These are phyloP conservation scores for Tulasnella sp. DNA, from an alignment of 768 basidiomycete species.

Conservation along the genomic window DNA sequence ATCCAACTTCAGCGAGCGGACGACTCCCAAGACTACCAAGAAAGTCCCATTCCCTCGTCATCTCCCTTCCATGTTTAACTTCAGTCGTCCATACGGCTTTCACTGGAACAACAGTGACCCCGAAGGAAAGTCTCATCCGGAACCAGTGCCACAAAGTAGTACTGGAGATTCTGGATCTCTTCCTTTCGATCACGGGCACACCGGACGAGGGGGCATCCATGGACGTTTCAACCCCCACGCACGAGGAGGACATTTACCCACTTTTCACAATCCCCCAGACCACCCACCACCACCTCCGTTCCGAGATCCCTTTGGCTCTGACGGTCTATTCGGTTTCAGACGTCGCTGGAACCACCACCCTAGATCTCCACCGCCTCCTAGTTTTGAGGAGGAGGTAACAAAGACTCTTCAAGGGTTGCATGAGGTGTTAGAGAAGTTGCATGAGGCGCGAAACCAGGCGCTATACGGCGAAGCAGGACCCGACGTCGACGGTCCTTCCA, in stretches of 20 bases:
- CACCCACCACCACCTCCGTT: not conserved
- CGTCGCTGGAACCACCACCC: not conserved
- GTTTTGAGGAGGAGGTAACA: not conserved
- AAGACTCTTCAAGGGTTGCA: no score
- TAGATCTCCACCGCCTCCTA: not conserved
- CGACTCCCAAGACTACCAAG: not conserved
- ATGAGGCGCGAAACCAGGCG: no score
- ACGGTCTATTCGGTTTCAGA: not conserved
- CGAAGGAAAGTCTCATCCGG: not conserved
- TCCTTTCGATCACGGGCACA: not conserved
- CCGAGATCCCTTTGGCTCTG: not conserved
- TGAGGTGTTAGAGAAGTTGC: no score
- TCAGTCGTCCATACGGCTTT: not conserved
- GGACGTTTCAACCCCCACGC: not conserved
- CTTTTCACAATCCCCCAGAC: not conserved
- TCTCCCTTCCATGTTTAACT: not conserved
- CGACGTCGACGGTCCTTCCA: no score
- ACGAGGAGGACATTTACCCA: not conserved
- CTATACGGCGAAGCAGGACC: no score
- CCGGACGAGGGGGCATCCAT: no score
- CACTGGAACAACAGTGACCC: not conserved
- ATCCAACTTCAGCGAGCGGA: not conserved
- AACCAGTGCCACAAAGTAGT: not conserved
- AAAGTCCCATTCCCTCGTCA: no score
- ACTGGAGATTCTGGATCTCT: not conserved